Conservation (phyloP, 78 protist species). For the slime mould (Dictyostelium discoideum) region DNA sequence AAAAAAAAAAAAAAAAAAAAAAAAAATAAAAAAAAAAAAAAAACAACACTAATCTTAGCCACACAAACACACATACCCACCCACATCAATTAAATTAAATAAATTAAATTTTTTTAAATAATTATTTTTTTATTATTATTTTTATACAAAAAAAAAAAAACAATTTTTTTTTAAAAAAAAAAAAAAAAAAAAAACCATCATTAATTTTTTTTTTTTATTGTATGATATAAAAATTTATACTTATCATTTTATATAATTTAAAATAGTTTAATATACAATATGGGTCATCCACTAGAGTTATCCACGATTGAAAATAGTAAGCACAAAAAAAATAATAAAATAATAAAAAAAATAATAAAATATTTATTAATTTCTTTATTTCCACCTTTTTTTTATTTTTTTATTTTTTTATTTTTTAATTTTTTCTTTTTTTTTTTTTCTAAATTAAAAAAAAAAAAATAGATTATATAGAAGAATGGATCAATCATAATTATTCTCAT, state of each 20-base stretch:
- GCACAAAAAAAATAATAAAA: not conserved
- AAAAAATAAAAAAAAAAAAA: too few relatives aligned
- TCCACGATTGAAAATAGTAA: constrained; percentile 54
- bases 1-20: too few relatives aligned
- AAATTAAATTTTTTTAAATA: too few relatives aligned
- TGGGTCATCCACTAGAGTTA: constrained; percentile 68
- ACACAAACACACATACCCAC: not conserved
- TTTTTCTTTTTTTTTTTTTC: too few relatives aligned
- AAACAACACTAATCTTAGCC: not conserved
- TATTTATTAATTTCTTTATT: not conserved
- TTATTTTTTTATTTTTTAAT: too few relatives aligned
- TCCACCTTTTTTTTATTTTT: not conserved
- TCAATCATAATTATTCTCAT: constrained; percentile 9
- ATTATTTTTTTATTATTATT: too few relatives aligned
- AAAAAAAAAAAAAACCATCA: not conserved
- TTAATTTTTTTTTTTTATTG: not conserved
- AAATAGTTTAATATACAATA: not conserved
- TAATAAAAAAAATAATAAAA: not conserved
- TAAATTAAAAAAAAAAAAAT: not conserved
- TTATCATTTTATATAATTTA: not conserved
- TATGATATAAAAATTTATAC: not conserved
- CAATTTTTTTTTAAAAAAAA: too few relatives aligned
- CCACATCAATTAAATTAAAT: not conserved
- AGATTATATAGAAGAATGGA: constrained; percentile 65
- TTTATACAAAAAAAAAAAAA: not conserved